These are phyloP conservation scores for Boletus rex-veris DNA, from an alignment of 768 basidiomycete genomes.

Conservation along the genomic window DNA sequence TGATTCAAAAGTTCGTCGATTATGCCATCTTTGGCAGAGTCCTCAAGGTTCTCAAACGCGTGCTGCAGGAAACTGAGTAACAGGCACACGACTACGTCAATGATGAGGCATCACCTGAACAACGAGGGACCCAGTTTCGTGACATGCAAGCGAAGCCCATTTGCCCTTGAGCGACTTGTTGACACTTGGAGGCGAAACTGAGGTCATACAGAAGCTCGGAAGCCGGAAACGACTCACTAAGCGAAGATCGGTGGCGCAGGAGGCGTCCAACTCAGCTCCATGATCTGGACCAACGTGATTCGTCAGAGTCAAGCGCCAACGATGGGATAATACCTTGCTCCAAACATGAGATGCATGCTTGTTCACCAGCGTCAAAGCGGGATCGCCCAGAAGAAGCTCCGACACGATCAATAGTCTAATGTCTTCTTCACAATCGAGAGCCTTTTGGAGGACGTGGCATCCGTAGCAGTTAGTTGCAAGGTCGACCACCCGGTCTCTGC, in stretches of 20 bases:
- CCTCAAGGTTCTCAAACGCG: constrained; percentile 82
- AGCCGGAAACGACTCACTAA: constrained; percentile 48
- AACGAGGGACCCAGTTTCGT: constrained; percentile 86
- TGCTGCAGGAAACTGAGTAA: constrained; percentile 44
- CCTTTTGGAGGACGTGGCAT: constrained; percentile 86
- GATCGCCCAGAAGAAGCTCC: constrained; percentile 79
- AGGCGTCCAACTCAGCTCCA: constrained; percentile 85
- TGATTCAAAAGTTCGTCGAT: constrained; percentile 80
- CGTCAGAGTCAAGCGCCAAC: constrained; percentile 4
- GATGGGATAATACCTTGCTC: constrained; percentile 61
- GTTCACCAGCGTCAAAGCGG: constrained; percentile 81
- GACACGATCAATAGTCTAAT: constrained; percentile 79
- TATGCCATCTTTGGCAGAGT: constrained; percentile 79
- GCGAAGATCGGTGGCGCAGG: constrained; percentile 87
- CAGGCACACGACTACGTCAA: neutral
- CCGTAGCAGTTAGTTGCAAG: constrained; percentile 88
- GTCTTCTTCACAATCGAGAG: constrained; percentile 87
- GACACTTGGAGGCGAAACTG: constrained; percentile 46
- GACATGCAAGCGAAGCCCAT: constrained; percentile 86
- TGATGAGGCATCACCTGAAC: constrained; percentile 56
- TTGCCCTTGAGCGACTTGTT: constrained; percentile 85
- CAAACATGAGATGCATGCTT: constrained; percentile 91
- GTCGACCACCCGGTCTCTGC: constrained; percentile 78
- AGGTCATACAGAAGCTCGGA: neutral
- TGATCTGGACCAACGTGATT: constrained; percentile 51